phyloP scores from a whole-genome alignment of 495 filamentous ascomycete genomes.

The Aspergillus haitiensis region DNA sequence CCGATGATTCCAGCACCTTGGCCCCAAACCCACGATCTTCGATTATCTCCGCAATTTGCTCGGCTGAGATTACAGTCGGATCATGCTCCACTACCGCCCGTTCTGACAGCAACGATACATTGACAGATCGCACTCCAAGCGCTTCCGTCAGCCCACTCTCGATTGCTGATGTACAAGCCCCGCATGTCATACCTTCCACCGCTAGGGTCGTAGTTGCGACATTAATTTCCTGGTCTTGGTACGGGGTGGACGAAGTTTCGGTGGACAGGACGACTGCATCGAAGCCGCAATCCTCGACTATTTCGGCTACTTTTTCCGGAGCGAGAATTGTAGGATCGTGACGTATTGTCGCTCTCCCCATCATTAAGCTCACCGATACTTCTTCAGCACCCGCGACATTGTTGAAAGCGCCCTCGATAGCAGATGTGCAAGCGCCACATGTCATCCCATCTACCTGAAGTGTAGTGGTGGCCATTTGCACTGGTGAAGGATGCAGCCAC shows the following conservation, averaged over 20 bases:
- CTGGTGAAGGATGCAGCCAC: slow-evolving; percentile 21
- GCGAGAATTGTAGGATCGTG: slow-evolving; percentile 78
- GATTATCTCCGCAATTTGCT: slow-evolving; percentile 81
- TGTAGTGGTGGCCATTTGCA: slow-evolving; percentile 88
- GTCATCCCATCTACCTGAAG: slow-evolving; percentile 92
- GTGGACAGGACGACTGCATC: slow-evolving; percentile 89
- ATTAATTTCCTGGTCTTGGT: slow-evolving; percentile 26
- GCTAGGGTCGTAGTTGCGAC: slow-evolving; percentile 76
- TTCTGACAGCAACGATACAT: slow-evolving; percentile 76
- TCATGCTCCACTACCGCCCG: slow-evolving; percentile 78
- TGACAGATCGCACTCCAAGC: slow-evolving; percentile 76
- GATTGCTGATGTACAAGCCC: slow-evolving; percentile 88
- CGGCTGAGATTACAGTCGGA: slow-evolving; percentile 57
- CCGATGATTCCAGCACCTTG: slow-evolving; percentile 60
- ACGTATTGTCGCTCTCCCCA: slow-evolving; percentile 86
- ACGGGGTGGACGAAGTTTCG: slow-evolving; percentile 57
- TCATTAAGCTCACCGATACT: slow-evolving; percentile 87
- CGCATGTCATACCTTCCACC: slow-evolving; percentile 97
- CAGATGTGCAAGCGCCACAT: slow-evolving; percentile 86
- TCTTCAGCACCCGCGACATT: slow-evolving; percentile 73
- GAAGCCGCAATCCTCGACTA: slow-evolving; percentile 93
- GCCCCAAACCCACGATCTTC: slow-evolving; percentile 93
- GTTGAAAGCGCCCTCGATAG: slow-evolving; percentile 82
- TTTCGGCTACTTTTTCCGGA: slow-evolving; percentile 72
- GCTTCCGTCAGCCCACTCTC: slow-evolving; percentile 75